Conservation (phyloP, 2,329 filamentous ascomycete species). For the Ceratocystis cubensis region DNA sequence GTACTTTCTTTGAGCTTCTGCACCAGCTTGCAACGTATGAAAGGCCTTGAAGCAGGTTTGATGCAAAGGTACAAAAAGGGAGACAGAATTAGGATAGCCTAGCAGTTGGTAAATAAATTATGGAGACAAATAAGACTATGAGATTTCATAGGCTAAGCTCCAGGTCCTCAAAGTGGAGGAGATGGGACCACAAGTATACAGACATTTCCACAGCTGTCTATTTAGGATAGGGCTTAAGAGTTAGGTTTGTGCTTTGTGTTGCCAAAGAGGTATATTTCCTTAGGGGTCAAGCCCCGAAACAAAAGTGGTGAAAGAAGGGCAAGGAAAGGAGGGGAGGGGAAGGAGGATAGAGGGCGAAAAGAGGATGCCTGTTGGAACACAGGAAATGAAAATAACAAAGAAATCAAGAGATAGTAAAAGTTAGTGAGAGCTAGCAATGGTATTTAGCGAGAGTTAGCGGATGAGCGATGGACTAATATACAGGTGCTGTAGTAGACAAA, state of each 20-base stretch:
- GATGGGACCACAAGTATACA: not conserved
- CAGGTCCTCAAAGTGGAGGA: not conserved
- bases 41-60: not conserved
- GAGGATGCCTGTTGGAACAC: not conserved
- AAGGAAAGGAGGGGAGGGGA: not conserved
- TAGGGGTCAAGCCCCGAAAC: not conserved
- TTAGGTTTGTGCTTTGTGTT: slow-evolving; percentile 8
- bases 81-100: not conserved
- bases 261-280: not conserved
- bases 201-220: not conserved
- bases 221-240: slow-evolving; percentile 2
- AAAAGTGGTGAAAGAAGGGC: not conserved
- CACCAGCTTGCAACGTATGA: not conserved
- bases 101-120: not conserved
- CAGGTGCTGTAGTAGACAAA: not conserved
- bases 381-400: no score
- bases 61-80: not conserved
- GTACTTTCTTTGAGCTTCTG: not conserved
- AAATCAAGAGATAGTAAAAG: no score
- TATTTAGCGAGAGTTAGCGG: no score
- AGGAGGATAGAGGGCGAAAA: not conserved
- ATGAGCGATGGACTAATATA: no score
- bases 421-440: no score
- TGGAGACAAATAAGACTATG: not conserved
- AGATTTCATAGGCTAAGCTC: not conserved